Base-by-base conservation (phyloP, 495 filamentous ascomycete species). In the Lindgomyces ingoldianus region DNA sequence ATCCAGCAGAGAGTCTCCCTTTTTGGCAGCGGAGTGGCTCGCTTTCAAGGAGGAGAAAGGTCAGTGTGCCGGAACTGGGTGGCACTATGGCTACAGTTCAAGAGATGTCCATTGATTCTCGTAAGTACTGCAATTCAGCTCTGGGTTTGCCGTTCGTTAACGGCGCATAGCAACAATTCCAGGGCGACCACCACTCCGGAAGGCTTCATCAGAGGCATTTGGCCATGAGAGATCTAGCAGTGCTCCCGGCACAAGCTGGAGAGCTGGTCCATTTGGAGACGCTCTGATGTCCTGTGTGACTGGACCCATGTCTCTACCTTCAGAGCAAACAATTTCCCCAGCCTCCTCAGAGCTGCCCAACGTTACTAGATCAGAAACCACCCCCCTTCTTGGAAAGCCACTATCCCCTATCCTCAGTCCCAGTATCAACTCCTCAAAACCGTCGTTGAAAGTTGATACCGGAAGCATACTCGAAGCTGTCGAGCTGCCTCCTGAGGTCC, bases 101-200 rank as follows among this genome's bases (percentile, higher is more conserved):
- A 61, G 88, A 89, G 68, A 73, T 80, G 48, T 74, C 81, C 44
- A 84, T 90, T 80, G 88, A 91, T 74, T 90, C 88, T 71, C 88
- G 88, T 91, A 83, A 79, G 88, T 81, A 1, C 12, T 19, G 6
- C 39, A 48, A 30, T 11, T 16, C n/a, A 30, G 27, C n/a, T 21
- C 21, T 18, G 29, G 9, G 24, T 9, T 45, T 27, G 14, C 18
- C n/a, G 26, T 45, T 14, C 46, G 27, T 42, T 78, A 57, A 78
- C 67, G 22, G 29, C 25, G 36, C 54, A 14, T 60, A 91, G 88
- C 88, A 64, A 90, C 88, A 25, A 88, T 91, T 59, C 88, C 88
- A 30, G 88, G 86, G 27, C 82, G 85, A 30, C 85, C 84, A 53
- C 81, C 87, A 16, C 71, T 87, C 25, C 85, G 70, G 1, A 70